These are phyloP conservation scores for Clarireedia monteithiana DNA, from an alignment of 2,329 filamentous ascomycete genomes.

Conservation along the genomic window DNA sequence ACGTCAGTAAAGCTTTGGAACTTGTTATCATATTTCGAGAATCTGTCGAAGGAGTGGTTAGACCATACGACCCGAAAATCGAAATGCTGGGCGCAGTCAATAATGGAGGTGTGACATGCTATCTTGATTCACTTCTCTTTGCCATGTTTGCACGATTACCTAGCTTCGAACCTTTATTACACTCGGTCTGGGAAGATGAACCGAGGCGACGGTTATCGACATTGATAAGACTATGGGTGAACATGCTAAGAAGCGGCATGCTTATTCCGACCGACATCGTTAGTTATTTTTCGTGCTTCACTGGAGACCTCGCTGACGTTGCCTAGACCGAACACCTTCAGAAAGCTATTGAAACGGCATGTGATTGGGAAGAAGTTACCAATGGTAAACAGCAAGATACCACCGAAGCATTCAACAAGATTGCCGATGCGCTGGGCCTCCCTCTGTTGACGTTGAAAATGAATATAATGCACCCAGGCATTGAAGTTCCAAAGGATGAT, in stretches of 20 bases:
- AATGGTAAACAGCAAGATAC: constrained; percentile 83
- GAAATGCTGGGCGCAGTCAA: constrained; percentile 82
- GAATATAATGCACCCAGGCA: constrained; percentile 88
- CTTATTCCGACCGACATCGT: constrained; percentile 82
- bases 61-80: constrained; percentile 63
- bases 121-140: constrained; percentile 83
- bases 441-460: constrained; percentile 87
- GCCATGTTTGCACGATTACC: constrained; percentile 90
- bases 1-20: constrained; percentile 67
- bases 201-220: constrained; percentile 65
- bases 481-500: constrained; percentile 74
- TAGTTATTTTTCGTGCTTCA: constrained; percentile 25
- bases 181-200: constrained; percentile 62
- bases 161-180: constrained; percentile 88
- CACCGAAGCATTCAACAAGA: constrained; percentile 91
- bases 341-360: constrained; percentile 64
- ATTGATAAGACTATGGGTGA: constrained; percentile 83
- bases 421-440: constrained; percentile 81
- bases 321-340: constrained; percentile 72
- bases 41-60: constrained; percentile 71
- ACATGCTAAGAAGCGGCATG: constrained; percentile 77
- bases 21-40: constrained; percentile 73
- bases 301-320: constrained; percentile 11
- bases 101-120: constrained; percentile 82
- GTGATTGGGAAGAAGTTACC: constrained; percentile 80